Conservation (phyloP, 495 filamentous ascomycete genomes). For the Pyronema domesticum region DNA sequence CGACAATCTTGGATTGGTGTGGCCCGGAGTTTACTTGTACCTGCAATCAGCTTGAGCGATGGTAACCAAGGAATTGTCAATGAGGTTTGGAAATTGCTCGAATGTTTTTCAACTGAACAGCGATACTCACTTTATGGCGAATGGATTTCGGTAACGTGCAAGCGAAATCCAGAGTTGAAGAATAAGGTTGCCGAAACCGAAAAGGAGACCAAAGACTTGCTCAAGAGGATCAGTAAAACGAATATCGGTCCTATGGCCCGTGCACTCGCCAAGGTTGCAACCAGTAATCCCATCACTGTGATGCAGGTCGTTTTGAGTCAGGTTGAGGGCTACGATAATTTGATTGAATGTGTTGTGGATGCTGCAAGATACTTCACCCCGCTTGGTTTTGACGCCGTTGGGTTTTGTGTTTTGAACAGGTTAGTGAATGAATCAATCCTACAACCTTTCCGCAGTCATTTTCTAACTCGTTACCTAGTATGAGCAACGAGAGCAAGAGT, state of each 20-base stretch:
- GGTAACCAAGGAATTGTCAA: slow-evolving; percentile 66
- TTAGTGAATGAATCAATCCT: slow-evolving; percentile 34
- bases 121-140: slow-evolving; percentile 86
- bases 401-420: slow-evolving; percentile 37
- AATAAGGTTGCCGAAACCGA: slow-evolving; percentile 57
- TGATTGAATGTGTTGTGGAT: slow-evolving; percentile 82
- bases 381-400: slow-evolving; percentile 59
- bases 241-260: slow-evolving; percentile 75
- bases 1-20: slow-evolving; percentile 28
- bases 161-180: slow-evolving; percentile 45
- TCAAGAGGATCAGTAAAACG: slow-evolving; percentile 70
- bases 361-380: slow-evolving; percentile 85
- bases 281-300: slow-evolving; percentile 74
- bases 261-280: slow-evolving; percentile 69
- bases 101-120: slow-evolving; percentile 51
- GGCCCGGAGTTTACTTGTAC: slow-evolving; percentile 63
- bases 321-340: slow-evolving; percentile 79
- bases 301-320: slow-evolving; percentile 72
- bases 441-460: slow-evolving; percentile 27
- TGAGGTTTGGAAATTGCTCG: slow-evolving; percentile 67
- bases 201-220: slow-evolving; percentile 56
- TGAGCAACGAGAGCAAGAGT: slow-evolving; percentile 42
- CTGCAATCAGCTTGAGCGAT: slow-evolving; percentile 65
- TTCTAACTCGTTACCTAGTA: slow-evolving; percentile 22
- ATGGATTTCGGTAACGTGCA: slow-evolving; percentile 66